Evolutionary conservation across 345 rosid genomes (phyloP), one percentile per base, ranked within the genome.

Genomic region (Arabis hirsuta): DNA sequence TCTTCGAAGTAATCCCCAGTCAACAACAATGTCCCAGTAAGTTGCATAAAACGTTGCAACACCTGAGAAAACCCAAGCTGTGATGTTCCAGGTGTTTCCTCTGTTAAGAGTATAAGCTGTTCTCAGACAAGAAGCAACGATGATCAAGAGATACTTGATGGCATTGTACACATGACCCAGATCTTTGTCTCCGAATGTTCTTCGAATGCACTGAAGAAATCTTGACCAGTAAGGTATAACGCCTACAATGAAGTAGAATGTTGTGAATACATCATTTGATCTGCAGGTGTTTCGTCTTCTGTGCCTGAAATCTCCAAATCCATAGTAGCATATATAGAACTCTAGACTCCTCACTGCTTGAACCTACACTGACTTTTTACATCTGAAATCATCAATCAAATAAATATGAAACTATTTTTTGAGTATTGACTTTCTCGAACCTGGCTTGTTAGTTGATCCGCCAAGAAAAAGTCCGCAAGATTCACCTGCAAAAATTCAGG

Each of bases 371-470:
- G 7, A 5, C 13, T 32, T 1, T 12, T 43, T 44, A 9, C 11
- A 19, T 44, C 9, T 7, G 0, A 55, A 44, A 5, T 55, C 14
- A 19, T 43, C 31, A 9, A 57, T 32, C 44, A 52, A 38, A 19
- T 71, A 41, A 22, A 38, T 27, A 19, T 12, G 14, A 9, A 4
- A 4, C 22, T 29, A 27, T 12, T 42, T 16, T 16, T 16, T 16
- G 16, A 22, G 24, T 22, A 47, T 6, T 13, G 11, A 46, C 12
- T 14, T 9, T 67, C 26, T 41, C 80, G 5, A 19, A 87, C 96
- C 86, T 90, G 96, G 80, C 97, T 91, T 5, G 97, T 91, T 19
- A 91, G 73, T 51, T 91, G 97, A 79, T 91, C 96, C 27, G 85
- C 91, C 73, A 89, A 76, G 85, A 91, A 87, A 81, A 89, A 91